Evolutionary conservation across 306 rosid genomes (phyloP).

Genomic region (Mucuna pruriens): DNA sequence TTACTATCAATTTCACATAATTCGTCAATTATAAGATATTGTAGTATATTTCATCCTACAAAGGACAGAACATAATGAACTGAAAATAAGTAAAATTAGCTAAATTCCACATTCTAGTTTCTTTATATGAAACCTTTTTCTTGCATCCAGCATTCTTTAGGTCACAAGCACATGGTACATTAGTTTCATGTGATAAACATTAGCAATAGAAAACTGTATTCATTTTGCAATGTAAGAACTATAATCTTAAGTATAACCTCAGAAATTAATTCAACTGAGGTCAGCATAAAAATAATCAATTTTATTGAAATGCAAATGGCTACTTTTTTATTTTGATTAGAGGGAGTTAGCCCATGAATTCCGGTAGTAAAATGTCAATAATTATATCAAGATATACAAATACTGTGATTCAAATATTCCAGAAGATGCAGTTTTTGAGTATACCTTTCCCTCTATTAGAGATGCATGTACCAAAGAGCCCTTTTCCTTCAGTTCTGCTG

Average conservation of each 20-base stretch:
- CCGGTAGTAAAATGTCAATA: neutral
- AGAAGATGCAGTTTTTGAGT: slow-evolving; percentile 11
- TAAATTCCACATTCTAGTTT: slow-evolving; percentile 13
- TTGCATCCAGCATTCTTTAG: neutral
- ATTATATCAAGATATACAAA: slow-evolving; percentile 6
- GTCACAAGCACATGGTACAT: neutral
- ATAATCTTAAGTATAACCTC: slow-evolving; percentile 11
- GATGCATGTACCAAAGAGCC: slow-evolving; percentile 70
- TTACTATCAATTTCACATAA: slow-evolving; percentile 28
- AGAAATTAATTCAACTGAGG: slow-evolving; percentile 9
- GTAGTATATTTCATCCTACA: neutral
- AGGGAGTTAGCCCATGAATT: slow-evolving; percentile 4
- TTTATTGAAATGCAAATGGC: neutral
- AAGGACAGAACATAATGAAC: neutral
- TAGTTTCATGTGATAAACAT: slow-evolving; percentile 18
- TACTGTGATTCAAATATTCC: neutral
- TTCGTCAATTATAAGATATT: slow-evolving; percentile 18
- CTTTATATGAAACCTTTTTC: slow-evolving; percentile 5
- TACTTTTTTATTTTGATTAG: neutral
- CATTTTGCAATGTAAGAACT: slow-evolving; percentile 17
- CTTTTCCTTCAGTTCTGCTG: slow-evolving; percentile 68
- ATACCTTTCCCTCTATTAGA: slow-evolving; percentile 83
- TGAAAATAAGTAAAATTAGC: slow-evolving; percentile 10
- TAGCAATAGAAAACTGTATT: neutral
- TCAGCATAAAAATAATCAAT: neutral